phyloP scores from a whole-genome alignment of 2,329 filamentous ascomycete genomes.

The Endoconidiophora polonica region DNA sequence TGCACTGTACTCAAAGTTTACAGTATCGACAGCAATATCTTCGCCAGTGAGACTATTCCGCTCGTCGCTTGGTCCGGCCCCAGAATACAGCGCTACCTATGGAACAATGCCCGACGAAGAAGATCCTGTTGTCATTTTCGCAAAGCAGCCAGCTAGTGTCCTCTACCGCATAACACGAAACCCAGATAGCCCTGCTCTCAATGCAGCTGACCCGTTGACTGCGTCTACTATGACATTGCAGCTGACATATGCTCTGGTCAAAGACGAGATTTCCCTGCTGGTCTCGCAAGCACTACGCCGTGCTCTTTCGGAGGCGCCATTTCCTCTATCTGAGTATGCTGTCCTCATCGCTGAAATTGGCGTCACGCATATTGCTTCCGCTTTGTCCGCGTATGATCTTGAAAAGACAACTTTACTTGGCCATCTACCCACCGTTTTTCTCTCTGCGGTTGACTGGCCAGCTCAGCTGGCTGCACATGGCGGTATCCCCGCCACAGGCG shows the following conservation, averaged over 20 bases:
- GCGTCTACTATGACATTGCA: constrained; percentile 43
- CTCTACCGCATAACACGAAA: constrained; percentile 56
- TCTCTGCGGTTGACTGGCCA: constrained; percentile 12
- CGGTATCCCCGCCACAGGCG: constrained; percentile 1
- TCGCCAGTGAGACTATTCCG: constrained; percentile 59
- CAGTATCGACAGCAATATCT: constrained; percentile 57
- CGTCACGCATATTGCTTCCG: constrained; percentile 26
- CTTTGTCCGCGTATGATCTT: constrained; percentile 32
- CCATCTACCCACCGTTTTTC: constrained; percentile 17
- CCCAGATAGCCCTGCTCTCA: too few relatives aligned
- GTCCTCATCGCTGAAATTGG: constrained; percentile 30
- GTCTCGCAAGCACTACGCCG: constrained; percentile 28
- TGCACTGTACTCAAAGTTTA: constrained; percentile 75
- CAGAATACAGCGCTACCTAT: constrained; percentile 49
- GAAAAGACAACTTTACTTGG: constrained; percentile 38
- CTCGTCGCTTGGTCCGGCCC: constrained; percentile 53
- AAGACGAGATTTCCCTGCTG: constrained; percentile 49
- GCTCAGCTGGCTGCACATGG: constrained; percentile 1
- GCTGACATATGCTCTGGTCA: constrained; percentile 59
- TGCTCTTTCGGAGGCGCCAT: constrained; percentile 18
- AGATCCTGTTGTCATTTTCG: constrained; percentile 49
- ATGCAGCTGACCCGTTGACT: constrained; percentile 21
- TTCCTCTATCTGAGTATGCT: constrained; percentile 28
- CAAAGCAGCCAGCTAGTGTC: constrained; percentile 64
- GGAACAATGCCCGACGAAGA: constrained; percentile 30